A percentile compares a stretch with the other conserved stretches of the same genome.
Conservation (phyloP, 164 flowering plant species). For the Chloranthus sessilifolius region DNA sequence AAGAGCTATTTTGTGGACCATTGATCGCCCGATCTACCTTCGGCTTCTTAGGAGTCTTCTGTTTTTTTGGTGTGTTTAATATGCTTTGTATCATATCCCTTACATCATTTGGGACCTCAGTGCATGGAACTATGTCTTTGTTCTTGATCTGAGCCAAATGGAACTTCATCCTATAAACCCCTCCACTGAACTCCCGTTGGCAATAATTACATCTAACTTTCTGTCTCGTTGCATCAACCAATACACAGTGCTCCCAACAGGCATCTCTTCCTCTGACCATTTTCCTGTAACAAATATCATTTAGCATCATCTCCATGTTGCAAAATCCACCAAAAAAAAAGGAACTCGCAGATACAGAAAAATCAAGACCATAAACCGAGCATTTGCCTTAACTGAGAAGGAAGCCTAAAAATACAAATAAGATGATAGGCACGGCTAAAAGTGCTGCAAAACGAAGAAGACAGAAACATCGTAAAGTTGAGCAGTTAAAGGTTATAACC, state of each 20-base stretch:
- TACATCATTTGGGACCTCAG: conserved; percentile 61
- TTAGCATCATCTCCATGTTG: too few species aligned
- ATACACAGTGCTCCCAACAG: conserved; percentile 76
- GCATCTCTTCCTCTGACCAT: conserved; percentile 85
- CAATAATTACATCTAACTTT: conserved; percentile 76
- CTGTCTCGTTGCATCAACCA: conserved; percentile 66
- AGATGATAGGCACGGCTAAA: too few species aligned
- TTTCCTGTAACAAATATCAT: conserved; percentile 17
- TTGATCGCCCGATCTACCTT: conserved; percentile 36
- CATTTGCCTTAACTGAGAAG: too few species aligned
- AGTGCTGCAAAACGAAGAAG: too few species aligned
- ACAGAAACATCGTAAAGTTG: too few species aligned
- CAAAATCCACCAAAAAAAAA: too few species aligned
- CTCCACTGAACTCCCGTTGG: conserved; percentile 63
- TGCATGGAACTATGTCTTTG: conserved; percentile 62
- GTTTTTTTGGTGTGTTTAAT: conserved; percentile 55
- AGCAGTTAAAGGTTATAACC: too few species aligned
- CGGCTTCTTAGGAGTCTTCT: conserved; percentile 42
- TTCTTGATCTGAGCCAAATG: conserved; percentile 73
- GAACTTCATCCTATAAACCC: conserved; percentile 74
- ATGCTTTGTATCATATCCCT: conserved; percentile 44
- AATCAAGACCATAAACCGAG: too few species aligned
- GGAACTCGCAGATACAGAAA: too few species aligned
- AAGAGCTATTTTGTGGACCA: conserved; percentile 58
- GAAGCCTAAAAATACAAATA: too few species aligned